Evolutionary conservation across 352 stramenopile genomes (phyloP), one percentile per base, ranked within the genome.

Genomic region (Pythium pyrilobum): DNA sequence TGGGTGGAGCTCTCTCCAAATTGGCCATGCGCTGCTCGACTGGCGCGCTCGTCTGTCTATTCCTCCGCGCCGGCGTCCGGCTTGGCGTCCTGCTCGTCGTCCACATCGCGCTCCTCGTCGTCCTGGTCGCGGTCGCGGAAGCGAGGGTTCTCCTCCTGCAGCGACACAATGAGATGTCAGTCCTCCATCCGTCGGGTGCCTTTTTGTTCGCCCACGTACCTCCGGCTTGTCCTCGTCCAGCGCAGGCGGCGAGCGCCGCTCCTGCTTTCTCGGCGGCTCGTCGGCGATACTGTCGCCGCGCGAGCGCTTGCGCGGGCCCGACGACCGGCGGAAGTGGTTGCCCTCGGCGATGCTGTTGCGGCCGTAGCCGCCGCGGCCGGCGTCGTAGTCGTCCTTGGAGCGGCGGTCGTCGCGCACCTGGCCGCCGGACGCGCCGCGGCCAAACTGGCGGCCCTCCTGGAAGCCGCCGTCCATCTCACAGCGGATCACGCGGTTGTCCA

Each of bases 401-500:
- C 84, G 81, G 37, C 82, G 71, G 55, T 94, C 84, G 54, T 96
- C 85, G 46, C 82, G 71, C 32, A 95, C 85, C 64, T 96, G 86
- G 5, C 83, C 83, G 11, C 86, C 86, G 10, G 85, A 91, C 18
- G 82, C 68, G 1, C 84, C 85, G 38, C 86, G 77, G 5, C 86
- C 86, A 49, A 92, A 96, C 66, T 96, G 86, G 0, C 86, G 77
- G 10, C 86, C 86, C 59, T 95, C 83, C 27, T 73, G 69, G 59
- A 93, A 96, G 23, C 86, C 86, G 16, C 83, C 83, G 55, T 96
- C 86, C 81, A 94, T 92, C 52, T 95, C 85, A 37, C 83, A 92
- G 42, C 84, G 83, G 60, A 96, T 85, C 37, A 92, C 76, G 33
- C 83, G 83, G 64, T 88, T 88, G 64, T 96, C 86, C 10, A 96